Evolutionary conservation across 768 basidiomycete genomes (phyloP).

Genomic region (Boletellus sp.): DNA sequence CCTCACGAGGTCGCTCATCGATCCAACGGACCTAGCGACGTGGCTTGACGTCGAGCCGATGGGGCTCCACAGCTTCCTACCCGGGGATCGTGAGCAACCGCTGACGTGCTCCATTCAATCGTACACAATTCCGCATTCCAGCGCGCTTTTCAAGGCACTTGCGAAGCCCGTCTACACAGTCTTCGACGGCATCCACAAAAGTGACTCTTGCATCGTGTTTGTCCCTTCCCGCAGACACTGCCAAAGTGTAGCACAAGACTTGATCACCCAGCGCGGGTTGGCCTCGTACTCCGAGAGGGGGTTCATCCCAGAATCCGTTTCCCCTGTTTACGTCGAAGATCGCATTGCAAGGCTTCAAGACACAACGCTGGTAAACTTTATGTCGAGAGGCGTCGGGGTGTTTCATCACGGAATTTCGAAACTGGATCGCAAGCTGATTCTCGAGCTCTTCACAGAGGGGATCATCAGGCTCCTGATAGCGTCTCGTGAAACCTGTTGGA

Average conservation of each 20-base stretch:
- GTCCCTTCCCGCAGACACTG: constrained; percentile 85
- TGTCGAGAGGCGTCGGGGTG: constrained; percentile 85
- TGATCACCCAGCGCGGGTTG: constrained; percentile 84
- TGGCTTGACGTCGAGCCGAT: constrained; percentile 75
- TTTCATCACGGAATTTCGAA: constrained; percentile 71
- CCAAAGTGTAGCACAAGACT: constrained; percentile 65
- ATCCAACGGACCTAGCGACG: constrained; percentile 72
- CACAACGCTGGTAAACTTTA: constrained; percentile 57
- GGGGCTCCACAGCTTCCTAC: constrained; percentile 72
- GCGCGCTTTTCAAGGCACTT: constrained; percentile 87
- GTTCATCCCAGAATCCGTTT: constrained; percentile 53
- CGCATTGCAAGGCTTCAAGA: constrained; percentile 61
- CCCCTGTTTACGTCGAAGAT: constrained; percentile 55
- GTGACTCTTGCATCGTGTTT: constrained; percentile 70
- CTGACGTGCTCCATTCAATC: constrained; percentile 64
- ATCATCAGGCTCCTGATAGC: constrained; percentile 76
- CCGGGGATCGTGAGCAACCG: constrained; percentile 79
- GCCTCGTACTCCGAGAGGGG: constrained; percentile 66
- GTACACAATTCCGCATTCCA: constrained; percentile 84
- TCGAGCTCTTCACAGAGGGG: constrained; percentile 80
- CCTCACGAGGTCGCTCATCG: constrained; percentile 71
- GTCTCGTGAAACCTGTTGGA: constrained; percentile 84
- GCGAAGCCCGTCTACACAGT: constrained; percentile 82
- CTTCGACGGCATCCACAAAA: constrained; percentile 46
- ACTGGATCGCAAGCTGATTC: constrained; percentile 64